Conservation (phyloP, 106 monocot genomes). For the Hemerocallis citrina region DNA sequence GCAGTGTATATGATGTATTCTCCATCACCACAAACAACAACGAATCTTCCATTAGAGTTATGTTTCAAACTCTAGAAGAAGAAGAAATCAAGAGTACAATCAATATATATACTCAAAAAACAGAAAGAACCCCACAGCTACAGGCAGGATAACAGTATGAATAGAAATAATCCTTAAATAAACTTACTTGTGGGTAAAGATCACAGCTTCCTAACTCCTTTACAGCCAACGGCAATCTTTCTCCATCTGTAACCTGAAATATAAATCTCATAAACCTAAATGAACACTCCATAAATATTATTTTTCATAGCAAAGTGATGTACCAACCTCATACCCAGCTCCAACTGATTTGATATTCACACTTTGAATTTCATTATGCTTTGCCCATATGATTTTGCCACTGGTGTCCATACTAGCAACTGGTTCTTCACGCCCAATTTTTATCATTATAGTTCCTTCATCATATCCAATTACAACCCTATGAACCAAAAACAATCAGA, state of each 20-base stretch:
- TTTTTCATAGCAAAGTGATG: background rate
- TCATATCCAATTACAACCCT: constrained; percentile 72
- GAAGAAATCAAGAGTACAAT: too few species aligned
- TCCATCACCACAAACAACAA: constrained; percentile 91
- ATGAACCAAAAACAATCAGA: background rate
- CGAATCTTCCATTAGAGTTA: constrained; percentile 88
- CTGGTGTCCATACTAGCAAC: constrained; percentile 69
- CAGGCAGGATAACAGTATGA: constrained; percentile 7
- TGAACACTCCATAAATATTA: background rate
- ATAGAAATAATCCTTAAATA: background rate
- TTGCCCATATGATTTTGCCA: constrained; percentile 76
- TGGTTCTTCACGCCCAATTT: constrained; percentile 67
- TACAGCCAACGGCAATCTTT: constrained; percentile 53
- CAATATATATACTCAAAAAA: too few species aligned
- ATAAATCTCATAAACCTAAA: background rate
- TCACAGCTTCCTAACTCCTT: constrained; percentile 77
- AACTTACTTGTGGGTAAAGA: constrained; percentile 69
- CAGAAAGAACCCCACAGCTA: too few species aligned
- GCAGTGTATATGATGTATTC: constrained; percentile 95
- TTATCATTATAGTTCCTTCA: constrained; percentile 73
- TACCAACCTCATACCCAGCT: constrained; percentile 46
- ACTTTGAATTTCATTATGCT: constrained; percentile 72
- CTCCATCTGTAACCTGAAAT: constrained; percentile 59
- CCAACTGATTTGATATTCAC: constrained; percentile 62
- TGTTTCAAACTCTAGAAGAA: constrained; percentile 66